Conservation (phyloP, 148 eudicot species). For the Tetragonia tetragonoides region DNA sequence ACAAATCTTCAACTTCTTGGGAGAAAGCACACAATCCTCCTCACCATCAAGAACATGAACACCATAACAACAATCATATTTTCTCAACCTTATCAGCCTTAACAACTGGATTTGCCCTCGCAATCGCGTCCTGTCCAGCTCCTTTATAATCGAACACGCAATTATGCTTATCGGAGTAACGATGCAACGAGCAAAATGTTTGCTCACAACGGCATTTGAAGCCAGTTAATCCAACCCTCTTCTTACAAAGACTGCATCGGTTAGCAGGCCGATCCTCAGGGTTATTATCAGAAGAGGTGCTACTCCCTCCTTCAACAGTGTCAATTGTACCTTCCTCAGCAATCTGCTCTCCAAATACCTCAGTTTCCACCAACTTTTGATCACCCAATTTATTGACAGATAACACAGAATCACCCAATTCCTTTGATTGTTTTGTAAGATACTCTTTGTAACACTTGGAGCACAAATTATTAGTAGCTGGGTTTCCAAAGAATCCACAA, state of each 20-base stretch:
- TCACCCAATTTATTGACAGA: conserved; percentile 4
- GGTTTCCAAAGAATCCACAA: conserved; percentile 45
- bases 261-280: conserved; percentile 18
- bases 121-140: conserved; percentile 31
- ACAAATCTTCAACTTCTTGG: neutral
- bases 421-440: conserved; percentile 26
- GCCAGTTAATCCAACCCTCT: conserved; percentile 34
- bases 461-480: conserved; percentile 39
- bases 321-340: neutral
- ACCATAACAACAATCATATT: conserved; percentile 19
- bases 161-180: conserved; percentile 33
- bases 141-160: conserved; percentile 33
- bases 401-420: neutral
- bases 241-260: conserved; percentile 30
- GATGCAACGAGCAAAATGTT: conserved; percentile 31
- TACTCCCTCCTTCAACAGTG: neutral
- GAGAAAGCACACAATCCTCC: neutral
- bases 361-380: neutral
- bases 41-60: neutral
- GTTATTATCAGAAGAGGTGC: conserved; percentile 8
- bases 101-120: conserved; percentile 32
- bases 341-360: neutral
- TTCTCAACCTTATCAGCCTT: conserved; percentile 33
- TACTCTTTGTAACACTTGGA: conserved; percentile 39
- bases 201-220: conserved; percentile 32